Evolutionary conservation across 208 protist genomes (phyloP).

Genomic region (Porcisia hertigi): DNA sequence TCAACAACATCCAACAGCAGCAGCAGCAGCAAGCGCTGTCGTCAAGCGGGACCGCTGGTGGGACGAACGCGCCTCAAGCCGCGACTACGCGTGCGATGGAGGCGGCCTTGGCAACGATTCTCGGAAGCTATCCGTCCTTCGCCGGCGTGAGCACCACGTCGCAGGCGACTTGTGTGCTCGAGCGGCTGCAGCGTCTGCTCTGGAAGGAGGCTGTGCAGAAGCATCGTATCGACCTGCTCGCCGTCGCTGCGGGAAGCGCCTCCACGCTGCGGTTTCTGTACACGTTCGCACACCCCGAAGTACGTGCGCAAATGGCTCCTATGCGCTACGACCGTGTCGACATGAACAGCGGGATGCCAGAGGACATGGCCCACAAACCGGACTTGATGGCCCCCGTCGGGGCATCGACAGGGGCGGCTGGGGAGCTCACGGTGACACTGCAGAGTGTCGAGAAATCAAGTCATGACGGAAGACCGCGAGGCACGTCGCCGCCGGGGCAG

Average conservation of each 20-base stretch:
- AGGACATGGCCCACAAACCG: constrained; percentile 31
- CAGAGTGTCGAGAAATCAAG: neutral
- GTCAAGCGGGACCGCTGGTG: neutral
- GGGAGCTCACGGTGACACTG: neutral
- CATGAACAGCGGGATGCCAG: constrained; percentile 58
- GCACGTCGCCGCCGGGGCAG: neutral
- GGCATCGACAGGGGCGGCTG: neutral
- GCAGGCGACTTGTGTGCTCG: constrained; percentile 32
- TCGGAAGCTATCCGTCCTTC: constrained; percentile 46
- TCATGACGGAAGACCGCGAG: too few species aligned
- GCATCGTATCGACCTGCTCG: constrained; percentile 59
- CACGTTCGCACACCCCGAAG: constrained; percentile 3
- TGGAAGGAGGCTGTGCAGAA: constrained; percentile 61
- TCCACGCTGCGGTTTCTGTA: constrained; percentile 44
- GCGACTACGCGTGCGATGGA: constrained; percentile 20
- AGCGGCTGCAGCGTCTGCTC: constrained; percentile 43
- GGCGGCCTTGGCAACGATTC: constrained; percentile 6
- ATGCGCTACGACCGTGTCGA: constrained; percentile 83
- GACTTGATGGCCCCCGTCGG: neutral
- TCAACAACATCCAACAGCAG: constrained; percentile 17
- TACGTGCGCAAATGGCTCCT: constrained; percentile 34
- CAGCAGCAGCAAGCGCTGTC: constrained; percentile 19
- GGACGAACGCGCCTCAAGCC: neutral
- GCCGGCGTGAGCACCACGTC: constrained; percentile 16
- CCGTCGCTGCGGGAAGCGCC: constrained; percentile 66